phyloP scores from a whole-genome alignment of 768 basidiomycete species.

The Xanthoconium stramineum region DNA sequence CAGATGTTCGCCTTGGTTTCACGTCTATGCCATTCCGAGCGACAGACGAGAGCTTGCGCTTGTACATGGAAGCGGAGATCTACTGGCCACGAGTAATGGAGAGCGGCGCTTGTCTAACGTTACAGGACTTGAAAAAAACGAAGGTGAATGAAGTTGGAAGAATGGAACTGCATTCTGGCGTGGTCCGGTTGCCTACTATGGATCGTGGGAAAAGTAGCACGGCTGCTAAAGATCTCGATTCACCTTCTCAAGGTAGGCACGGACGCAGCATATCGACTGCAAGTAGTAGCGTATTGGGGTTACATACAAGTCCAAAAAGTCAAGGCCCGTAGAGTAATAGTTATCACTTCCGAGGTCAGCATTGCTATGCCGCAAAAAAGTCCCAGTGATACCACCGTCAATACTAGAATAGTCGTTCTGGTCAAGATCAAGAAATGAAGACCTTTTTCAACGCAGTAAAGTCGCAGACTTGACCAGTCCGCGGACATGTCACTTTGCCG shows the following conservation, averaged over 20 bases:
- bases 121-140: not conserved
- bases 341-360: conserved; percentile 24
- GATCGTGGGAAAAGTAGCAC: conserved; percentile 17
- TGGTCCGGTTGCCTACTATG: not conserved
- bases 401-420: not conserved
- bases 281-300: conserved; percentile 10
- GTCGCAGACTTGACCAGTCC: conserved; percentile 60
- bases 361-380: not conserved
- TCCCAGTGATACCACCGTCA: not conserved
- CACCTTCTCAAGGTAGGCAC: conserved; percentile 21
- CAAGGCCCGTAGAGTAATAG: conserved; percentile 8
- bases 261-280: conserved; percentile 5
- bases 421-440: conserved; percentile 69
- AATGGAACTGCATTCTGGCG: not conserved
- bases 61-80: conserved; percentile 12
- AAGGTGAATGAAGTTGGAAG: not conserved
- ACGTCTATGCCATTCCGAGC: conserved; percentile 5
- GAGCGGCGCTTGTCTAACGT: too few relatives aligned
- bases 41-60: conserved; percentile 6
- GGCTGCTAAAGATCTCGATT: conserved; percentile 23
- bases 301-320: conserved; percentile 15
- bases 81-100: not conserved
- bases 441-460: conserved; percentile 78
- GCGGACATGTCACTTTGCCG: conserved; percentile 82
- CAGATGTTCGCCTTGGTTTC: not conserved